Evolutionary conservation across 2,329 filamentous ascomycete species (phyloP), one percentile per base, ranked within the genome.

Genomic region (Sporothrix phasma): DNA sequence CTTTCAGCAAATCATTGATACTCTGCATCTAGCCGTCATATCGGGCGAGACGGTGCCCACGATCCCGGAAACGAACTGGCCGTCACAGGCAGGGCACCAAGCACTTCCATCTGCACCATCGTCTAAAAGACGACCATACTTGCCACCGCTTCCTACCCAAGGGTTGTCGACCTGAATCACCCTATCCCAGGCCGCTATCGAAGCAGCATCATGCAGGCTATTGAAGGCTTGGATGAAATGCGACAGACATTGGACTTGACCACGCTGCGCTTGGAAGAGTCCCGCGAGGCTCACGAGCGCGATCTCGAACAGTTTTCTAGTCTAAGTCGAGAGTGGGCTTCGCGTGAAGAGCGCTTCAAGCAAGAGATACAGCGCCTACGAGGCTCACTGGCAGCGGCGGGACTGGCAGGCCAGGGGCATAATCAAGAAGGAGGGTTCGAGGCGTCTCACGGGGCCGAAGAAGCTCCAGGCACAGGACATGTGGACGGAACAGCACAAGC

Each of bases 1-100:
- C 7, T 61, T 79, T 41, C 70, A 76, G 46, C 76, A 78, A 68
- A 76, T 81, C 71, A 73, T 76, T 17, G 79, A 80, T 65, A 69
- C 75, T 0, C 70, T 81, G n/a, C 75, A 76, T 49, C 73, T 74
- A 5, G 70, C 68, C 8, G 72, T 80, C 68, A 78, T 80, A 74
- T 73, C 72, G 24, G 73, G 70, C 53, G 69, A 72, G 8, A 56
- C 61, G 1, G 56, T 61, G 4, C 31, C 41, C 17, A 43, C 41
- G 15, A 19, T 19, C 15, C 41, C 41, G 8, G 19, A 43, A n/a
- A 19, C 7, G 41, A n/a, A 17, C 19, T 43, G 41, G 41, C 41
- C 17, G 19, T 43, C 41, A 7, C 34, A 37, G 34, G 34, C 26
- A 47, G 8, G 22, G 17, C 45, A 47, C 8, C 5, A 19, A n/a